Conservation (phyloP, 441 rosid genomes). For the Mallotus repandus region DNA sequence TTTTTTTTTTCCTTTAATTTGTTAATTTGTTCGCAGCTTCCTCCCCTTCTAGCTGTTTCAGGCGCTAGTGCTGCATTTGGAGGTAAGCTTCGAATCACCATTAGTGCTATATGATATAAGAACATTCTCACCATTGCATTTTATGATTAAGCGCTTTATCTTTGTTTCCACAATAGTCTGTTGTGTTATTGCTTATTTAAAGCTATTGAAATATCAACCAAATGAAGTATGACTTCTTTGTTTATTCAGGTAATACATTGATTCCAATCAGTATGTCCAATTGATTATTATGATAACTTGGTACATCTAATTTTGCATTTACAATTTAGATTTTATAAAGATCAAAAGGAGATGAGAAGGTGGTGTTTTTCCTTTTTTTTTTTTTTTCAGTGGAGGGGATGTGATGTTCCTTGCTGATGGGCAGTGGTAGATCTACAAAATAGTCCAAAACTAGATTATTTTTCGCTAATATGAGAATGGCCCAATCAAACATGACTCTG, state of each 20-base stretch:
- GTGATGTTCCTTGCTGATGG: background rate
- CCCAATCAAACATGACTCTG: background rate
- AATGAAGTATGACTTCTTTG: background rate
- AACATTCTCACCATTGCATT: background rate
- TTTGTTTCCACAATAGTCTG: background rate
- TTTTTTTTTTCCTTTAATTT: constrained; percentile 3
- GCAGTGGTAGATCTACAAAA: background rate
- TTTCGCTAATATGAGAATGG: background rate
- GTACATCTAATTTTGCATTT: background rate
- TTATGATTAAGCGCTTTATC: background rate
- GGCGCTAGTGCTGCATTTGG: constrained; percentile 81
- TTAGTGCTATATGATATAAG: background rate
- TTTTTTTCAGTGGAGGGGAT: no score
- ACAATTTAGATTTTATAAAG: background rate
- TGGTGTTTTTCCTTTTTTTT: no score
- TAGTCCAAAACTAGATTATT: no score
- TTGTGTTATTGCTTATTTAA: constrained; percentile 2
- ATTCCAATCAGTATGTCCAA: no score
- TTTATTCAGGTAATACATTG: background rate
- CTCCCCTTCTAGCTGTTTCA: constrained; percentile 66
- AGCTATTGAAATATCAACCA: background rate
- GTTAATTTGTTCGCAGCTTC: constrained; percentile 50
- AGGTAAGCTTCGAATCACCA: constrained; percentile 44
- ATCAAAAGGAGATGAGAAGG: background rate
- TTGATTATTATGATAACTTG: background rate